Base-by-base conservation (phyloP, 371 early-diverging fungal genomes). In the Coemansia sp. region DNA sequence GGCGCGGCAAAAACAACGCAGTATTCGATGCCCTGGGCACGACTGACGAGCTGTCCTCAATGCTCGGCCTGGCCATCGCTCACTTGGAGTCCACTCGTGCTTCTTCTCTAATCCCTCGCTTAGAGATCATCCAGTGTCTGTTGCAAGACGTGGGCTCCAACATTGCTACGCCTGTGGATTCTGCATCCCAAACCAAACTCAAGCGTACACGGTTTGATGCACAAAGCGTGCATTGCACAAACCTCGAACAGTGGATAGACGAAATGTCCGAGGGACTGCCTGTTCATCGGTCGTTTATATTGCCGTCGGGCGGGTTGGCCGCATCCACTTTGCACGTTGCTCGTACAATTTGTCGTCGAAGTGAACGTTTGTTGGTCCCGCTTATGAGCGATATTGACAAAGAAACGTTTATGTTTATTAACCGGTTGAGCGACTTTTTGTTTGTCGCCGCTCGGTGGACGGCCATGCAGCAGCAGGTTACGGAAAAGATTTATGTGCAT, bases 11-110 rank as follows among this genome's bases (percentile, higher is more conserved):
- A 80, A 86, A 90, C 66, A 95, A 95, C 67, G 80, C 77, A 16
- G 86, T 95, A 18, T 97, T 97, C 81, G 94, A 94, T 61, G 93
- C 95, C 0, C 86, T 97, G 18, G 97, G 97, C 64, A 84, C 88
- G 10, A 85, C 86, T 5, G 93, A 92, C 73, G 92, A 92, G 72
- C 82, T 92, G 65, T 85, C 82, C 59, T 86, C 86, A 10, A 45
- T 50, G 39, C 51, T 57, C 68, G 89, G 89, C 2, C 75, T 92
- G 21, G 91, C 92, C 18, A 70, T 85, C 21, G 88, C 89, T 62
- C 89, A 85, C 66, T 85, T 90, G 57, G 84, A 86, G 61, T 69
- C 27, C 59, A 60, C 47, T 1, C 26, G 18, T 18, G 66, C 61
- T 6, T 55, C 21, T 1, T 81, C 82, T 16, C 77, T 92, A 11